phyloP scores from a whole-genome alignment of 345 rosid species.

The Ceriops decandra region DNA sequence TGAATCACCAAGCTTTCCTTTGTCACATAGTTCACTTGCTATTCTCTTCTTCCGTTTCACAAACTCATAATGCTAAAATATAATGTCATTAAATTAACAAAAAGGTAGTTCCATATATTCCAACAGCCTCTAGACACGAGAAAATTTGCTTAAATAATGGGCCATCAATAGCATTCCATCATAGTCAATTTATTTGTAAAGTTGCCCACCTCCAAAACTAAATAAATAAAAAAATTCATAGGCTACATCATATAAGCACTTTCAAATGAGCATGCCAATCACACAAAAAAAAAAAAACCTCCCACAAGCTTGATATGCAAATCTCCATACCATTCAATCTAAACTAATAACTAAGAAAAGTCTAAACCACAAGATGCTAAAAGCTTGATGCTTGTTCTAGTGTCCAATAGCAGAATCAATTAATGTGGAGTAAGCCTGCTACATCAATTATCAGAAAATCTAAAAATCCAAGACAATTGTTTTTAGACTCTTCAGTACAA shows the following conservation, averaged over 20 bases:
- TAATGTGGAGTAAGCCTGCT: not conserved
- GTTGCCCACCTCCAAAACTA: not conserved
- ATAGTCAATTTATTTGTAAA: not conserved
- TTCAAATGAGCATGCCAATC: not conserved
- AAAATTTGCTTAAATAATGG: not conserved
- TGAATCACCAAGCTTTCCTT: conserved; percentile 77
- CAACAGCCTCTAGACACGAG: not conserved
- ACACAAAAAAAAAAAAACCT: not conserved
- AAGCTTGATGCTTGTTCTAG: not conserved
- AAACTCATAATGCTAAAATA: conserved; percentile 64
- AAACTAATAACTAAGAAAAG: not conserved
- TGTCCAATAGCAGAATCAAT: not conserved
- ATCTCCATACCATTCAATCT: not conserved
- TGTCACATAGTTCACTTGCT: conserved; percentile 68
- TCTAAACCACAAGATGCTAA: not conserved
- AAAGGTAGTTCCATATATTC: conserved; percentile 2
- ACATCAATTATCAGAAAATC: not conserved
- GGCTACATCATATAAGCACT: not conserved
- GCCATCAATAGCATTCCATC: conserved; percentile 2
- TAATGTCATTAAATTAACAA: conserved; percentile 11
- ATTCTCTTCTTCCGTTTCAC: conserved; percentile 77
- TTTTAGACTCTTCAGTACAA: not conserved
- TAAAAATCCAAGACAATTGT: not conserved
- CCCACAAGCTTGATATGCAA: not conserved
- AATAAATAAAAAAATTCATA: not conserved